These are phyloP conservation scores for Polychaeton citri DNA, from an alignment of 2,329 filamentous ascomycete genomes.

Conservation along the genomic window DNA sequence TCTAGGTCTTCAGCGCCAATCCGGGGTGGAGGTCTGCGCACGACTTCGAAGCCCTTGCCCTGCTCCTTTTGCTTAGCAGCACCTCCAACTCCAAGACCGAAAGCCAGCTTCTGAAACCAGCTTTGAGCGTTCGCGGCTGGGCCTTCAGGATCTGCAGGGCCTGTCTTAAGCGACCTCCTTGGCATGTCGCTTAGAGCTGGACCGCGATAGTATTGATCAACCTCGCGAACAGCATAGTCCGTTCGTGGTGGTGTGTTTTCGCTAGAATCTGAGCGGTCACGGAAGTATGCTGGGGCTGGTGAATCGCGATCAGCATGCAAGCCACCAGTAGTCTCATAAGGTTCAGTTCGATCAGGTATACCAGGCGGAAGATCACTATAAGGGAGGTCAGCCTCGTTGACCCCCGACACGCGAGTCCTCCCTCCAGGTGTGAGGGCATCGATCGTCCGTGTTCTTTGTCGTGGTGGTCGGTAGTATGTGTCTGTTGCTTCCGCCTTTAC, in stretches of 20 bases:
- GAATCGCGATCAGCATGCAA: conserved; percentile 30
- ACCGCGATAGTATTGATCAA: conserved; percentile 93
- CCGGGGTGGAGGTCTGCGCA: conserved; percentile 57
- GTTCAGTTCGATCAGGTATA: conserved; percentile 13
- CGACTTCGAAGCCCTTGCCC: conserved; percentile 92
- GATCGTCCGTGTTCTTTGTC: conserved; percentile 53
- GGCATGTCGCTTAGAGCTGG: conserved; percentile 71
- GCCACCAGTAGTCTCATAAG: conserved; percentile 13
- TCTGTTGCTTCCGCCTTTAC: conserved; percentile 35
- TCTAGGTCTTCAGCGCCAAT: conserved; percentile 61
- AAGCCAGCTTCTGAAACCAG: conserved; percentile 68
- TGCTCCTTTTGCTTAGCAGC: conserved; percentile 79
- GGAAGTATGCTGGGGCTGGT: conserved; percentile 41
- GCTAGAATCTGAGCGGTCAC: conserved; percentile 41
- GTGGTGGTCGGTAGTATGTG: conserved; percentile 79
- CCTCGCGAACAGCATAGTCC: conserved; percentile 87
- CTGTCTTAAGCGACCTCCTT: conserved; percentile 77
- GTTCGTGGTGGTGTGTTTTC: conserved; percentile 39
- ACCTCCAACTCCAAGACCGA: conserved; percentile 27
- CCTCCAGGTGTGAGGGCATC: conserved; percentile 31
- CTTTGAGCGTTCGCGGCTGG: conserved; percentile 79
- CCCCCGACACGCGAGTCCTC: conserved; percentile 33
- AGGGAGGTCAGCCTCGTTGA: conserved; percentile 21
- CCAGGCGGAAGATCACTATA: conserved; percentile 28
- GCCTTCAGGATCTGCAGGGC: conserved; percentile 85